These are phyloP conservation scores for Goffeauzyma gilvescens DNA, from an alignment of 768 basidiomycete genomes.

Conservation along the genomic window DNA sequence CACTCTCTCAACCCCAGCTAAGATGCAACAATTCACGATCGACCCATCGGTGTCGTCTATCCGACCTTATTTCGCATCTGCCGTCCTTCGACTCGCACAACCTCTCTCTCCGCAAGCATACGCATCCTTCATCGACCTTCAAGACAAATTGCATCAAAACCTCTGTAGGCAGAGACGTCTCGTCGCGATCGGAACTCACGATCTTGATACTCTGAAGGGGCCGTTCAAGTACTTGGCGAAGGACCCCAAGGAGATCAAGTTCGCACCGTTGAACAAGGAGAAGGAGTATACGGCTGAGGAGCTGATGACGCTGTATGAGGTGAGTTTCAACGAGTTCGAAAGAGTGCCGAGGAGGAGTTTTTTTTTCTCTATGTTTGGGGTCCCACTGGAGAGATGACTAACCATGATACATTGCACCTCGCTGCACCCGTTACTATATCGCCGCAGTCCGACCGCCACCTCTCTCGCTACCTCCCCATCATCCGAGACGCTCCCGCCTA, in stretches of 20 bases:
- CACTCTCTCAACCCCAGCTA: slow-evolving; percentile 48
- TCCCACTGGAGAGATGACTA: neutral
- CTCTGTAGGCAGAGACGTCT: slow-evolving; percentile 73
- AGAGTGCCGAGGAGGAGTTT: no score
- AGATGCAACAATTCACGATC: slow-evolving; percentile 49
- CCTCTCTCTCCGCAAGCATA: slow-evolving; percentile 69
- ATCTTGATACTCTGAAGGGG: slow-evolving; percentile 66
- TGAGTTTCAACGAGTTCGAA: no score
- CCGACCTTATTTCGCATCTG: slow-evolving; percentile 77
- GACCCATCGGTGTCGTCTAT: slow-evolving; percentile 58
- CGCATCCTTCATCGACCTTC: slow-evolving; percentile 94
- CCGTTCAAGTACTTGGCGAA: slow-evolving; percentile 56
- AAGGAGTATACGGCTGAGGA: slow-evolving; percentile 68
- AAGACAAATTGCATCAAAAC: slow-evolving; percentile 96
- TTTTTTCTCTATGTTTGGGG: no score
- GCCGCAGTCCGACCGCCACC: slow-evolving; percentile 68
- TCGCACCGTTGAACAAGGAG: slow-evolving; percentile 64
- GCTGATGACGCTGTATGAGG: slow-evolving; percentile 86
- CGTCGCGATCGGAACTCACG: slow-evolving; percentile 93
- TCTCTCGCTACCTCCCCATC: slow-evolving; percentile 72
- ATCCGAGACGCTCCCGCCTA: slow-evolving; percentile 89
- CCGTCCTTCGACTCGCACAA: slow-evolving; percentile 69
- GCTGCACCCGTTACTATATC: neutral
- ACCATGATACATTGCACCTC: neutral
- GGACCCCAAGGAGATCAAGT: slow-evolving; percentile 69